A percentile compares a stretch with the other conserved stretches of the same genome.
phyloP scores from a whole-genome alignment of 129 eudicot genomes.

The Flaveria bidentis region DNA sequence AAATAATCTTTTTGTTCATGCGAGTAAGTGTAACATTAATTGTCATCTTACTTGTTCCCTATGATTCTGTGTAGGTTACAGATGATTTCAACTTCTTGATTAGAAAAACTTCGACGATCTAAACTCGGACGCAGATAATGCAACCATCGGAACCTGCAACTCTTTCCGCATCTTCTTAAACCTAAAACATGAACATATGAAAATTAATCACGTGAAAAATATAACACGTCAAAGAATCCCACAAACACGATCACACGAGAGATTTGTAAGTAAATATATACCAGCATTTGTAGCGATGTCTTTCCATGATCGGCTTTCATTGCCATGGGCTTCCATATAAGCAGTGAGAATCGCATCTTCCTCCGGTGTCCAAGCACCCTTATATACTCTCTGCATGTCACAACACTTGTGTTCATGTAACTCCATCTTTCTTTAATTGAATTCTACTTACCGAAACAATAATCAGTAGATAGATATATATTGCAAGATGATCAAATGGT shows the following conservation, averaged over 20 bases:
- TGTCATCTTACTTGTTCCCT: constrained; percentile 17
- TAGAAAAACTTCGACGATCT: background rate
- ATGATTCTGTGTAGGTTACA: background rate
- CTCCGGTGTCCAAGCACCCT: constrained; percentile 13
- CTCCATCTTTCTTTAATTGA: background rate
- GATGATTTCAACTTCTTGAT: background rate
- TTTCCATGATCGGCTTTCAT: background rate
- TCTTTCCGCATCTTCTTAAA: constrained; percentile 13
- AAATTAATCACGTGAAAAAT: background rate
- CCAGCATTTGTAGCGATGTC: background rate
- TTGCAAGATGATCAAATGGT: background rate
- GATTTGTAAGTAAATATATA: background rate
- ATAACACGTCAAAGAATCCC: too few species aligned
- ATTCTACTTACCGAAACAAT: background rate
- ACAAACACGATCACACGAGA: too few species aligned
- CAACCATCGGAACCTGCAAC: constrained; percentile 19
- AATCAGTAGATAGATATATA: too few species aligned
- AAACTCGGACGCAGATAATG: constrained; percentile 11
- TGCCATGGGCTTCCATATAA: constrained; percentile 11
- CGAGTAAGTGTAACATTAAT: background rate
- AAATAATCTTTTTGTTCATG: background rate
- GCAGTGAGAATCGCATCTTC: constrained; percentile 8
- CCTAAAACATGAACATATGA: background rate
- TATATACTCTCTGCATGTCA: constrained; percentile 1
- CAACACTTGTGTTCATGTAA: constrained; percentile 18